Evolutionary conservation across 2,329 filamentous ascomycete genomes (phyloP).

Genomic region (Epichloe uncinata): DNA sequence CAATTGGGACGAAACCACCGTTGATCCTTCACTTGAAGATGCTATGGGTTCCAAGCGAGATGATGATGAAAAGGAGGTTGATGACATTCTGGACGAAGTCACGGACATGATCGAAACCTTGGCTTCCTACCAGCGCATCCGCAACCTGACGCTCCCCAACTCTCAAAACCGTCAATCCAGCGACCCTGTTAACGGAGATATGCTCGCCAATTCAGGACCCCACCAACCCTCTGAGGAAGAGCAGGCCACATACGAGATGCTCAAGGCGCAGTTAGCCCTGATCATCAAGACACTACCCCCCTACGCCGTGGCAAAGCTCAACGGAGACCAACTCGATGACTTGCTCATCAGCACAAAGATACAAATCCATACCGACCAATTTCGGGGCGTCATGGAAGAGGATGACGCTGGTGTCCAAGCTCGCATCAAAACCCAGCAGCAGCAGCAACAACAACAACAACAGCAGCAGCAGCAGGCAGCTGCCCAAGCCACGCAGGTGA

Average conservation of each 20-base stretch:
- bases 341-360: conserved; percentile 72
- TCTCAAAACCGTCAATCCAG: conserved; percentile 47
- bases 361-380: conserved; percentile 57
- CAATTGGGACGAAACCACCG: conserved; percentile 41
- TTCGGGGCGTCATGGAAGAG: conserved; percentile 70
- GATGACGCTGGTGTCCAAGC: conserved; percentile 52
- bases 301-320: conserved; percentile 72
- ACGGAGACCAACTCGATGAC: conserved; percentile 74
- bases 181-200: conserved; percentile 52
- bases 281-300: conserved; percentile 68
- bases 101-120: conserved; percentile 66
- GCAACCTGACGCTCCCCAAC: conserved; percentile 55
- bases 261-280: conserved; percentile 61
- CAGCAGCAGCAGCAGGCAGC: conserved; percentile 3
- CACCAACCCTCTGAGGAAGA: conserved; percentile 54
- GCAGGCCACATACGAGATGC: conserved; percentile 50
- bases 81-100: conserved; percentile 60
- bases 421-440: conserved; percentile 28
- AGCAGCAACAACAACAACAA: too few species aligned
- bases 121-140: conserved; percentile 66
- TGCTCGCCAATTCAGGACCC: conserved; percentile 52
- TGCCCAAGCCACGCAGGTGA: conserved; percentile 15
- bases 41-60: conserved; percentile 37
- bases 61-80: conserved; percentile 51
- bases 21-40: conserved; percentile 45